Evolutionary conservation across 257 asterid species (phyloP).

Genomic region (Nicotiana knightiana): DNA sequence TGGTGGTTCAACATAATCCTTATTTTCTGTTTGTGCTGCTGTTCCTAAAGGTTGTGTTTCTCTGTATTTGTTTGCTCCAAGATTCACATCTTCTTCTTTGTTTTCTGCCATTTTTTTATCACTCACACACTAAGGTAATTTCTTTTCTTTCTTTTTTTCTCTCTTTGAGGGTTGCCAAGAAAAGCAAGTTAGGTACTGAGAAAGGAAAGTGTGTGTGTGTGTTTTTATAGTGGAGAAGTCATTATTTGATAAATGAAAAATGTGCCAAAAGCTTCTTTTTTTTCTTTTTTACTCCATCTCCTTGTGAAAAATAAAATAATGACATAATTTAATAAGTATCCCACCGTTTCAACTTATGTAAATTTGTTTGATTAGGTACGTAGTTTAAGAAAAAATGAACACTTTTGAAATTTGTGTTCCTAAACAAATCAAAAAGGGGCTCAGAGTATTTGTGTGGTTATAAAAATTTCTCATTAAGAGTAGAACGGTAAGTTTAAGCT

Average conservation of each 20-base stretch:
- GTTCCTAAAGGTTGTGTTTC: constrained; percentile 46
- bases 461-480: too few relatives aligned
- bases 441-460: too few relatives aligned
- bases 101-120: constrained; percentile 31
- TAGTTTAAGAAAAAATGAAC: too few relatives aligned
- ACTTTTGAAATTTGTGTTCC: too few relatives aligned
- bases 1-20: constrained; percentile 47
- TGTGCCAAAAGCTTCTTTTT: neutral
- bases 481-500: too few relatives aligned
- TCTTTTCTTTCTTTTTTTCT: neutral
- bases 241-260: neutral
- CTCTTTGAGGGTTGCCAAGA: too few relatives aligned
- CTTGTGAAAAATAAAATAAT: too few relatives aligned
- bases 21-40: constrained; percentile 39
- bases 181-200: neutral
- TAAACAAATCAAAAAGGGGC: too few relatives aligned
- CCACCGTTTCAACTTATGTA: too few relatives aligned
- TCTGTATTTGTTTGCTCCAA: constrained; percentile 44
- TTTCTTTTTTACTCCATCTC: too few relatives aligned
- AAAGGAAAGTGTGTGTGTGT: neutral
- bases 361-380: too few relatives aligned
- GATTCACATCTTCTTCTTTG: constrained; percentile 43
- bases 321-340: too few relatives aligned
- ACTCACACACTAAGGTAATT: neutral
- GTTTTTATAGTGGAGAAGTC: neutral